Evolutionary conservation across 257 asterid species (phyloP), one percentile per base, ranked within the genome.

Genomic region (Capsicum chinense): DNA sequence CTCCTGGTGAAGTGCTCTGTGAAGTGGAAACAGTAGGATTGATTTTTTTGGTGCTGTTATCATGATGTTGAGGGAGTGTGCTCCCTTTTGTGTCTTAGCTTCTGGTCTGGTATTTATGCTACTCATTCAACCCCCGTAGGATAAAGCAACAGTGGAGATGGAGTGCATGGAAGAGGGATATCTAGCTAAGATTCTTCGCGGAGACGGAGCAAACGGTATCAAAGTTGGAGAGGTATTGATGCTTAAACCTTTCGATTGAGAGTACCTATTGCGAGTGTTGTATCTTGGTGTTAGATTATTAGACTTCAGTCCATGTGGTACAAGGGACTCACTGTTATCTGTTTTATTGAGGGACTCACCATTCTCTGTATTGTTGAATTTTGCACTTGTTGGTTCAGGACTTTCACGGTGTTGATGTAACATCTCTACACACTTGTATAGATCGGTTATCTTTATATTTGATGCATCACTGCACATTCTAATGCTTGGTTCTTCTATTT

Each of bases 151-250:
- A 0, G 99, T 97, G 37, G 99, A 97, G 88, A 93, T 97, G 99
- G 99, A 97, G 83, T 93, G 99, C 91, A 97, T 97, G 99, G 99
- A 97, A 89, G 99, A 97, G 60, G 99, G 99, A 63, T 97, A 90
- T 89, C 94, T 97, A 71, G 99, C 99, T 85, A 95, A 95, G 90
- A 97, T 97, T 79, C 16, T 97, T 81, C 93, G 83, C 0, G 94
- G 92, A n/a, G 99, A 95, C 84, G 99, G 99, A 85, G 73, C 99
- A 84, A 97, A 91, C 87, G 97, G 93, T 69, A 95, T 97, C 86
- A 68, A 97, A 97, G 99, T 97, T 92, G 99, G 99, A 78, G 99
- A 97, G 99, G 99, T 97, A 95, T 74, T 84, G 83, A 70, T 83
- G 86, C 79, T 64, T 78, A 33, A 67, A 39, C 52, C 57, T 79